Percentiles rank a stretch among this genome's conserved stretches.
Conservation (phyloP, 1,284 basidiomycete species). For the Cutaneotrichosporon dermatis region DNA sequence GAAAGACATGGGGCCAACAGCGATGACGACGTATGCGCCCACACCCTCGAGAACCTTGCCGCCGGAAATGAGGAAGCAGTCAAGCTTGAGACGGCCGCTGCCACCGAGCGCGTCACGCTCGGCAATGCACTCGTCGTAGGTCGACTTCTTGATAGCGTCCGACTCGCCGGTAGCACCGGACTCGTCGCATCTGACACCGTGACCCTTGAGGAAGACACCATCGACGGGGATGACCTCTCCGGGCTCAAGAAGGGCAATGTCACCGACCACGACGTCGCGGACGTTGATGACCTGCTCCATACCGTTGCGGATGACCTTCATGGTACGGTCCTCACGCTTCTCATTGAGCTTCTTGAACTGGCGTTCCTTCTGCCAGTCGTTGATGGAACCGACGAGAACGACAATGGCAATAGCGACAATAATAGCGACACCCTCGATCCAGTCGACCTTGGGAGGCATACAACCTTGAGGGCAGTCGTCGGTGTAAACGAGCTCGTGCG, state of each 20-base stretch:
- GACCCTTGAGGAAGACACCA: slow-evolving; percentile 85
- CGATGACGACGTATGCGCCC: slow-evolving; percentile 84
- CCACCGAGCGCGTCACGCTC: slow-evolving; percentile 42
- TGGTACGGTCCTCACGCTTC: slow-evolving; percentile 89
- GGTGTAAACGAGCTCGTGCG: slow-evolving; percentile 53
- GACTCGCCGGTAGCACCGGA: slow-evolving; percentile 94
- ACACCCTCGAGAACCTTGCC: slow-evolving; percentile 93
- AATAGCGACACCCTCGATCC: slow-evolving; percentile 98
- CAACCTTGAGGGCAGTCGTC: slow-evolving; percentile 50
- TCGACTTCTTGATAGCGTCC: slow-evolving; percentile 84
- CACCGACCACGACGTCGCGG: slow-evolving; percentile 87
- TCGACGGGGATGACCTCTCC: slow-evolving; percentile 96
- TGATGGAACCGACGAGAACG: slow-evolving; percentile 50
- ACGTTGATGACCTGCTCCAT: slow-evolving; percentile 74
- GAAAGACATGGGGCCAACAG: slow-evolving; percentile 87
- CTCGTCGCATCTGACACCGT: slow-evolving; percentile 95
- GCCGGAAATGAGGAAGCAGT: slow-evolving; percentile 93
- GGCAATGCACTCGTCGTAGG: slow-evolving; percentile 71
- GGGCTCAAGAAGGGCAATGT: slow-evolving; percentile 85
- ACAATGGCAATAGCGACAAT: slow-evolving; percentile 80
- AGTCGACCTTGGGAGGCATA: slow-evolving; percentile 63
- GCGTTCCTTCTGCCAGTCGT: slow-evolving; percentile 86
- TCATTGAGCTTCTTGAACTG: slow-evolving; percentile 91
- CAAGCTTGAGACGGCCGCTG: slow-evolving; percentile 59
- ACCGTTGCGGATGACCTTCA: slow-evolving; percentile 86